Evolutionary conservation across 2,329 filamentous ascomycete genomes (phyloP), one percentile per base, ranked within the genome.

Genomic region (Fusarium pseudocircinatum): DNA sequence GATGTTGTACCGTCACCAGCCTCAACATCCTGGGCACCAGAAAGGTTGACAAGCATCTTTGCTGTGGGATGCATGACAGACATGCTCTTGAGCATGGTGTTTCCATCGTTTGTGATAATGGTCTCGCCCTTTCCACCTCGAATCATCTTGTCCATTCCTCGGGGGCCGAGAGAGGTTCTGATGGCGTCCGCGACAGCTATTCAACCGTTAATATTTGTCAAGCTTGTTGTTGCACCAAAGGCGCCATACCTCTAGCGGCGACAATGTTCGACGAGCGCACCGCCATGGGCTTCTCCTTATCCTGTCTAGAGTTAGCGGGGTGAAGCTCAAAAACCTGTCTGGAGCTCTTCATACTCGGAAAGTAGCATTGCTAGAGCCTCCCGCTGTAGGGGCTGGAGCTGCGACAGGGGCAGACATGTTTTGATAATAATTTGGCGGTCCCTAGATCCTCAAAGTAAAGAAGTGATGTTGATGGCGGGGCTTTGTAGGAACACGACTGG

Each of bases 141-240:
- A 79, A 99, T 98, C 95, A 98, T 98, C 88, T 98, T 98, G 87
- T 98, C 95, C 95, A 98, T 98, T 81, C 96, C 96, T 84, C 96
- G 92, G 75, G 96, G 96, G 74, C 96, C 96, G 77, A 99, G 89
- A 71, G 96, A 98, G 34, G 96, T 98, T 87, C 96, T 90, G 82
- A 99, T 97, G 77, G 96, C 96, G 90, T 99, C 96, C 83, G 96
- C 93, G 81, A 99, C 96, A 82, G 96, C 96, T 96, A 70, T 68
- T 57, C 50, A 65, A 71, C 47, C 57, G 68, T 77, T 52, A 78
- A 72, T 49, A 50, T 57, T 49, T 42, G 63, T 34, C 20, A 47
- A 58, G 54, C 22, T 50, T 63, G 49, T 42, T 52, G 56, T 36
- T 49, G 37, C 14, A 40, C 34, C 40, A 43, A 49, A 54, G 26